A percentile compares a stretch with the other conserved stretches of the same genome.
These are phyloP conservation scores for Ustilago hordei DNA, from an alignment of 1,284 basidiomycete genomes.

Conservation along the genomic window DNA sequence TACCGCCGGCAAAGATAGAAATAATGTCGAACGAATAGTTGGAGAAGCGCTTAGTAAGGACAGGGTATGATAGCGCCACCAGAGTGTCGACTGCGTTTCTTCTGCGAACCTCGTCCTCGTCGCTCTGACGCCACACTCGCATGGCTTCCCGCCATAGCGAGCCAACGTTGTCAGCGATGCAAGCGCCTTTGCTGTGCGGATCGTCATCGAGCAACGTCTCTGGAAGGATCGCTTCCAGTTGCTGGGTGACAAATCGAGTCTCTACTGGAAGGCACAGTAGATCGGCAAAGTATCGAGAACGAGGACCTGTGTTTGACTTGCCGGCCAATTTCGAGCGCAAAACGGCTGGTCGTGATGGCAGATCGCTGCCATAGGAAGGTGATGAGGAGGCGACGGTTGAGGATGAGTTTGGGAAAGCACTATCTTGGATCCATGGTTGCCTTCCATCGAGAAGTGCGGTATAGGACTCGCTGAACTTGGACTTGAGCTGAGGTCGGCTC, in stretches of 20 bases:
- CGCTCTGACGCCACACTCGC: slow-evolving; percentile 51
- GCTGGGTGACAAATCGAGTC: slow-evolving; percentile 41
- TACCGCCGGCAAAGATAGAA: slow-evolving; percentile 62
- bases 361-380: slow-evolving; percentile 19
- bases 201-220: slow-evolving; percentile 56
- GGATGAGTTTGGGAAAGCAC: slow-evolving; percentile 6
- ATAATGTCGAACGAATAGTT: slow-evolving; percentile 65
- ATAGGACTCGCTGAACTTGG: slow-evolving; percentile 61
- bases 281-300: slow-evolving; percentile 59
- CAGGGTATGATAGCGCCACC: slow-evolving; percentile 56
- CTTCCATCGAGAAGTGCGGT: slow-evolving; percentile 55
- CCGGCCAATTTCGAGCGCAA: slow-evolving; percentile 45
- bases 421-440: slow-evolving; percentile 53
- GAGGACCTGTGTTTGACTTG: slow-evolving; percentile 63
- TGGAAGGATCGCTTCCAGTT: slow-evolving; percentile 44
- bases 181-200: slow-evolving; percentile 44
- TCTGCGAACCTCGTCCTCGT: slow-evolving; percentile 56
- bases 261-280: slow-evolving; percentile 63
- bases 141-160: slow-evolving; percentile 63
- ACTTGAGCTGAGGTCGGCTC: slow-evolving; percentile 44
- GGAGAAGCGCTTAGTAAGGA: slow-evolving; percentile 60
- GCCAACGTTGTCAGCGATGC: slow-evolving; percentile 60
- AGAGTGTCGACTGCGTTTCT: slow-evolving; percentile 62
- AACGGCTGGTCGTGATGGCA: slow-evolving; percentile 15
- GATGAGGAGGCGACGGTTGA: not conserved